phyloP scores from a whole-genome alignment of 176 grass and related monocot species.

The Eragrostis nindensis region DNA sequence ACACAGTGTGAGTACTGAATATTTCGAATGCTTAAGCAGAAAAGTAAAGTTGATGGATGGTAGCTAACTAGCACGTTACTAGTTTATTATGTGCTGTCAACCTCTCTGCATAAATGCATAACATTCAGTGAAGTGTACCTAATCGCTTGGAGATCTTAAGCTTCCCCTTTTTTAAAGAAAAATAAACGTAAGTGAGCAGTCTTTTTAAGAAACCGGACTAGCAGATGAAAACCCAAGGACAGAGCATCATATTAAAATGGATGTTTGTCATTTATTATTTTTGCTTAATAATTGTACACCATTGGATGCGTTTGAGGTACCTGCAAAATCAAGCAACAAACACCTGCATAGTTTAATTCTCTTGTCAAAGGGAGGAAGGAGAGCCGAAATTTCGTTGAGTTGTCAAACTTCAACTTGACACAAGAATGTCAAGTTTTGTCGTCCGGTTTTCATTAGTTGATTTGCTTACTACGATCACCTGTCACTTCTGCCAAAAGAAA shows the following conservation, averaged over 20 bases:
- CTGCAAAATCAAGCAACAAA: background rate
- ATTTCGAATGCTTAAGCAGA: background rate
- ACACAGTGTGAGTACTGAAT: background rate
- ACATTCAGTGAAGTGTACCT: background rate
- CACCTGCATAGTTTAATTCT: background rate
- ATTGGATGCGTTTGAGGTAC: background rate
- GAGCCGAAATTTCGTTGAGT: background rate
- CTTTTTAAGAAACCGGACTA: background rate
- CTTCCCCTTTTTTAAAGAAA: background rate
- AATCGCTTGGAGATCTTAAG: background rate
- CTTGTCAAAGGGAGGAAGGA: background rate
- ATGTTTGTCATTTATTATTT: background rate
- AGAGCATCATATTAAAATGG: background rate
- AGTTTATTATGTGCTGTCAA: background rate
- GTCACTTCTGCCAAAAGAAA: background rate
- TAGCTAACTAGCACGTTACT: background rate
- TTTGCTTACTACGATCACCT: background rate
- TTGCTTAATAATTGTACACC: background rate
- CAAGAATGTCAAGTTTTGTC: slow-evolving; percentile 18
- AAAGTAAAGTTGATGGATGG: background rate
- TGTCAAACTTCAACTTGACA: slow-evolving; percentile 18
- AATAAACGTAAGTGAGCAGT: background rate
- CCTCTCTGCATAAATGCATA: background rate
- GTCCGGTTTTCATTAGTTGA: background rate
- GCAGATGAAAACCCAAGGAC: background rate